Base-by-base conservation (phyloP, 2,329 filamentous ascomycete species). In the Aspergillus unguis region DNA sequence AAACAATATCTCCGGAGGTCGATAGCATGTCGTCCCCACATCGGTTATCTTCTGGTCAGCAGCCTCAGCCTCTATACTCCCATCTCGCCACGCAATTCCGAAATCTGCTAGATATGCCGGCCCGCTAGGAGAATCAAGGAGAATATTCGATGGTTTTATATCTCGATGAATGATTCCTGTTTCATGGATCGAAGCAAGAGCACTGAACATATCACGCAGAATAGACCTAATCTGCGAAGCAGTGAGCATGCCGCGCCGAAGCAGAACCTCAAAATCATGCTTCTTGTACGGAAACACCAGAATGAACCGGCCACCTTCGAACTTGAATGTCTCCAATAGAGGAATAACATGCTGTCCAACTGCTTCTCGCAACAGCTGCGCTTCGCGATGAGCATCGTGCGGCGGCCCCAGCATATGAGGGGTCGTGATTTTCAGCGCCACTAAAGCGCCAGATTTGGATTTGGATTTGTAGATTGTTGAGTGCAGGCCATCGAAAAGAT, bases 1-100 rank as follows among this genome's bases (percentile, higher is more conserved):
- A 67, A 99, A 97, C 5, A 99, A 78, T 1, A 92, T 82, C 66
- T 99, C 95, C 0, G 94, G 94, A 0, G 92, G 83, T 23, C 95
- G 85, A 72, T 99, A 99, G 44, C 88, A 84, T 0, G 92, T 92
- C 1, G 92, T 97, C 33, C 94, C 94, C 27, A 99, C 88, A 68
- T 99, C 95, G 6, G 94, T 86, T 48, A 96, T 87, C 71, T 97
- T 97, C 50, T 78, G 64, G 49, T 83, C 68, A 6, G 76, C 65
- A 1, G 83, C 77, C 67, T 99, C 94, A 10, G 82, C 80, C 3
- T 74, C 72, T 5, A 71, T 58, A 25, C 77, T 71, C 8, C 78
- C 70, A 2, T 86, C 82, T 59, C 86, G 84, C 91, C 91, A 96
- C 6, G 92, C 84, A 36, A 94, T 95, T 46, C 94, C 92, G 73